Evolutionary conservation across 2,329 filamentous ascomycete genomes (phyloP).

Genomic region (Nemania diffusa): DNA sequence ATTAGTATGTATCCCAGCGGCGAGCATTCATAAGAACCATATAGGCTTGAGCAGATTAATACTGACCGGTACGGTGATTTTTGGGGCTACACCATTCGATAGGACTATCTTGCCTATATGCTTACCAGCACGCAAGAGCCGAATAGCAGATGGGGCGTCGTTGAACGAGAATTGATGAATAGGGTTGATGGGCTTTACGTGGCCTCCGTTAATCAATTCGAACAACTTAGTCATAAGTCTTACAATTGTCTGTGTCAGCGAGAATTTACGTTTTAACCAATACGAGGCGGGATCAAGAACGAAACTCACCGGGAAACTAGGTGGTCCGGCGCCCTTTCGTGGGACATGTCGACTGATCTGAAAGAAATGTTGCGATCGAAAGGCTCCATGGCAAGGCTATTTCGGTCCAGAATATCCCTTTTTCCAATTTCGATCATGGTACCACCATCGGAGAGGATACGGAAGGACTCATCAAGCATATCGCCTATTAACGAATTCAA

Average conservation of each 20-base stretch:
- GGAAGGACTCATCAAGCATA: constrained; percentile 37
- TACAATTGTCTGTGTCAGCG: not conserved
- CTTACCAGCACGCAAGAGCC: constrained; percentile 48
- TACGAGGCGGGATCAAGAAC: not conserved
- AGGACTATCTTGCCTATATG: constrained; percentile 56
- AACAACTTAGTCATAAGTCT: constrained; percentile 35
- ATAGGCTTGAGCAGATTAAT: constrained; percentile 21
- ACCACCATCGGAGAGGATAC: constrained; percentile 35
- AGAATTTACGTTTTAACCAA: not conserved
- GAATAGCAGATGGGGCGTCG: constrained; percentile 47
- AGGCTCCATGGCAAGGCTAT: constrained; percentile 38
- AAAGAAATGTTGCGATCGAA: constrained; percentile 39
- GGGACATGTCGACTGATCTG: constrained; percentile 31
- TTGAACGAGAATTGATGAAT: constrained; percentile 46
- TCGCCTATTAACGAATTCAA: constrained; percentile 38
- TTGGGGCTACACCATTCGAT: constrained; percentile 31
- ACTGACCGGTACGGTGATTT: constrained; percentile 33
- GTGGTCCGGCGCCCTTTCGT: constrained; percentile 13
- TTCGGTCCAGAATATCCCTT: constrained; percentile 35
- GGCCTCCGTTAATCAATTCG: constrained; percentile 27
- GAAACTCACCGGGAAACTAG: constrained; percentile 13
- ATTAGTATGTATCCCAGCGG: not conserved
- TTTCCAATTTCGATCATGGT: constrained; percentile 40
- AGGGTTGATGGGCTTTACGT: constrained; percentile 48
- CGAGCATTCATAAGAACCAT: not conserved